Evolutionary conservation across 257 asterid species (phyloP).

Genomic region (Gentiana straminea): DNA sequence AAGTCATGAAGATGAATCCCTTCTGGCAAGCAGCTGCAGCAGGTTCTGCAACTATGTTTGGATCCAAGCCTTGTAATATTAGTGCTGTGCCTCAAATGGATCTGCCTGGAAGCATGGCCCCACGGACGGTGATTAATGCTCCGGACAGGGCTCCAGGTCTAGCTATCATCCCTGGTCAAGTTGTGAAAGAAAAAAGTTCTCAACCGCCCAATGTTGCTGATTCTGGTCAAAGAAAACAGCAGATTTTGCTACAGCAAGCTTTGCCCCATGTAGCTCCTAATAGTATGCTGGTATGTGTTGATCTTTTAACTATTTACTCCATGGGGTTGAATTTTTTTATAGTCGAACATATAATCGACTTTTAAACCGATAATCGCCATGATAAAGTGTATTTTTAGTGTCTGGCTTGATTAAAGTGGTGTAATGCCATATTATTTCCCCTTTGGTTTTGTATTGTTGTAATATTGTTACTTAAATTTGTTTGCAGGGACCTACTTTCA

Average conservation of each 20-base stretch:
- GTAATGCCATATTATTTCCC: too few species aligned
- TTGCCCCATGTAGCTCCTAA: constrained; percentile 70
- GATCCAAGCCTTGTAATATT: constrained; percentile 49
- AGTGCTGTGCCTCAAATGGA: constrained; percentile 46
- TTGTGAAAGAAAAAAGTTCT: constrained; percentile 50
- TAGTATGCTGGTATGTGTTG: constrained; percentile 48
- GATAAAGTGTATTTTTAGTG: too few species aligned
- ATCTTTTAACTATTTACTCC: background rate
- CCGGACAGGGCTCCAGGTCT: constrained; percentile 45
- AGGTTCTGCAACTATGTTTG: constrained; percentile 51
- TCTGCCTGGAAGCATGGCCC: constrained; percentile 35
- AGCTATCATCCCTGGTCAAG: constrained; percentile 29
- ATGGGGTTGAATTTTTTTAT: too few species aligned
- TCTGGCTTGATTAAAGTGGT: too few species aligned
- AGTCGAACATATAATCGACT: too few species aligned
- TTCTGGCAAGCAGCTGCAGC: constrained; percentile 67
- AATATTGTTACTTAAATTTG: constrained; percentile 1
- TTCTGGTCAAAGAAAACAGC: constrained; percentile 68
- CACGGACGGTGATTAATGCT: constrained; percentile 23
- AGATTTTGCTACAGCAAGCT: constrained; percentile 68
- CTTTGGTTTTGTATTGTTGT: background rate
- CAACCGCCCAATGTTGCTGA: constrained; percentile 39
- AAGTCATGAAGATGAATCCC: constrained; percentile 61
- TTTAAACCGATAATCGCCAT: too few species aligned
- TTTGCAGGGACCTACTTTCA: constrained; percentile 70